Evolutionary conservation across 2,329 filamentous ascomycete genomes (phyloP).

Genomic region (Emmonsiellopsis sp.): DNA sequence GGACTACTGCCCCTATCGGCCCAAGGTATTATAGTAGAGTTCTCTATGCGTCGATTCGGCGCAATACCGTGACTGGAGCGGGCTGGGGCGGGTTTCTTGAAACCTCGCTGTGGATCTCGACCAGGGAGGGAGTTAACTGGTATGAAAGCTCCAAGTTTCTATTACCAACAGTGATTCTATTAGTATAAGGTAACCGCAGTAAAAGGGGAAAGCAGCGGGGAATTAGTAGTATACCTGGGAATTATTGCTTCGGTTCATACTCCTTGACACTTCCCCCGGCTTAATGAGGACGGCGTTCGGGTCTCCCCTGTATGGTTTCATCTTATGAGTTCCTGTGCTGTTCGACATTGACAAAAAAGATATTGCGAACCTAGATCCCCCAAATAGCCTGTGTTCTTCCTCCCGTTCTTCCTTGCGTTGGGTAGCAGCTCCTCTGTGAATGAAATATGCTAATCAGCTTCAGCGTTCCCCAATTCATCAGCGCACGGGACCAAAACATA

Average conservation of each 20-base stretch:
- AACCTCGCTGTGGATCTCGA: too few relatives aligned
- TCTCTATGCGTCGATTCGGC: background rate
- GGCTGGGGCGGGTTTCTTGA: too few relatives aligned
- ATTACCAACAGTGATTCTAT: too few relatives aligned
- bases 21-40: background rate
- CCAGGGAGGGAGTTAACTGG: too few relatives aligned
- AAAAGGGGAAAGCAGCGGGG: background rate
- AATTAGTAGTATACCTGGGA: background rate
- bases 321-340: background rate
- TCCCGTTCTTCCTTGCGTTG: slow-evolving; percentile 1
- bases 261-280: background rate
- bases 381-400: slow-evolving; percentile 8
- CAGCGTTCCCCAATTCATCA: too few relatives aligned
- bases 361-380: slow-evolving; percentile 3
- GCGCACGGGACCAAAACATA: background rate
- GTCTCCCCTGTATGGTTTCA: background rate
- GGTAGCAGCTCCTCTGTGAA: background rate
- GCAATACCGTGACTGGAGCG: background rate
- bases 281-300: background rate
- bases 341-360: background rate
- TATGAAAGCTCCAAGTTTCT: too few relatives aligned
- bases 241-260: background rate
- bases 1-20: background rate
- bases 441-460: background rate
- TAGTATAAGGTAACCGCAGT: too few relatives aligned